Evolutionary conservation across 768 basidiomycete species (phyloP), one percentile per base, ranked within the genome.

Genomic region (Suillus paluster): DNA sequence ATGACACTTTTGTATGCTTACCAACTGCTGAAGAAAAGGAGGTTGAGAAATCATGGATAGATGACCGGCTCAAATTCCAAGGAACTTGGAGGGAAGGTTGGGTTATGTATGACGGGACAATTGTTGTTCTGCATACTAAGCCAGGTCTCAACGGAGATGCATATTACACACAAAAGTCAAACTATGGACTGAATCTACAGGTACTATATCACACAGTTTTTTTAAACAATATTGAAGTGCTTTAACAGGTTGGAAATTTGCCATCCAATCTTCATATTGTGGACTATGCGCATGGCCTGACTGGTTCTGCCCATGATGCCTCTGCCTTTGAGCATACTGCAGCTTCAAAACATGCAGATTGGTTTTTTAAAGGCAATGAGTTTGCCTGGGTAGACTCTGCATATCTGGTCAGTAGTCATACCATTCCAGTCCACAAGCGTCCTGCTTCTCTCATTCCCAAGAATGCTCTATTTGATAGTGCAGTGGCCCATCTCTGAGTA

Each of bases 31-130:
- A 67, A 50, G 77, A 78, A 58, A 78, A 75, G 59, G 77, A 77
- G 48, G 46, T 34, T 2, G 76, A 78, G 48, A 78, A 79, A 63
- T 11, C 25, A 14, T 79, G 77, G 77, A 70, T 78, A 5, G 77
- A 76, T 27, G 14, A 70, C 1, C 68, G 71, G 33, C 11, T 77
- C 5, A 73, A 73, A 1, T 78, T 74, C 49, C 19, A 42, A 33
- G 72, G 73, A 19, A 14, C 65, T 6, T 78, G 74, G 77, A 57
- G 71, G 23, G 77, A 79, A 12, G 78, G 77, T 5, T 79, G 70
- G 67, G 34, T 76, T 2, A 77, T 74, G 68, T 75, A 75, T 55
- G 75, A 77, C 66, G 75, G 77, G 1, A 78, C 74, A 4, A 74
- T 74, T 59, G 68, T 77, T 21, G 66, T 68, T 8, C 67, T 75